phyloP scores from a whole-genome alignment of 345 rosid species.

The Moricandia arvensis region DNA sequence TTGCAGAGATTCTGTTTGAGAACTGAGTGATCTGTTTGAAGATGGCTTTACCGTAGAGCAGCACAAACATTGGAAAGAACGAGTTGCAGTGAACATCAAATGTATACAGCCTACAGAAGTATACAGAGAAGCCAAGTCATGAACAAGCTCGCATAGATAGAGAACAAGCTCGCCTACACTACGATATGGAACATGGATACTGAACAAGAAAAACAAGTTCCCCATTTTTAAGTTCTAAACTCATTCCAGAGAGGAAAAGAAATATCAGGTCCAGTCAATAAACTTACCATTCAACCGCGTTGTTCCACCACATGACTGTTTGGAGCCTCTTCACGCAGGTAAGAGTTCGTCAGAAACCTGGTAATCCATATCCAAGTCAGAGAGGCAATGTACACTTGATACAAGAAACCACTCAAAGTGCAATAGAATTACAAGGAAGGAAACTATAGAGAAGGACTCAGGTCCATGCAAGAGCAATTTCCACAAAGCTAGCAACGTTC shows the following conservation, averaged over 20 bases:
- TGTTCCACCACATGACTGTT: conserved; percentile 99
- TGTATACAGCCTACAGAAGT: conserved; percentile 75
- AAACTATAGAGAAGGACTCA: background rate
- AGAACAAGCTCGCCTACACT: background rate
- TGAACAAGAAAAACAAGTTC: too few relatives aligned
- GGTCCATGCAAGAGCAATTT: background rate
- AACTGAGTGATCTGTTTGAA: conserved; percentile 15
- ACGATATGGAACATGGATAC: conserved; percentile 1
- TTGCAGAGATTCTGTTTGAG: background rate
- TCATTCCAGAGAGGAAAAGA: too few relatives aligned
- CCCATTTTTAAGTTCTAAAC: too few relatives aligned
- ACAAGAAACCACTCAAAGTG: background rate
- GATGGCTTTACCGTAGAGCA: conserved; percentile 73
- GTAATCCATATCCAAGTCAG: conserved; percentile 28
- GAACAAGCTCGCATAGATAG: background rate
- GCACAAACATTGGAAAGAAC: conserved; percentile 92
- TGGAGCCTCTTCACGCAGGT: conserved; percentile 95
- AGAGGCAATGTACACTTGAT: background rate
- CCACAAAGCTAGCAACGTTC: conserved; percentile 3
- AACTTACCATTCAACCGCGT: conserved; percentile 97
- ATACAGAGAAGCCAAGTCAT: conserved; percentile 5
- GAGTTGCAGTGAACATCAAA: conserved; percentile 99
- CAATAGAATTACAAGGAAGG: background rate
- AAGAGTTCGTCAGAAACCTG: conserved; percentile 93
- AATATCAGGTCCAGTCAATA: background rate